phyloP scores from a whole-genome alignment of 208 protist genomes.

The Trypanosoma scelopori region DNA sequence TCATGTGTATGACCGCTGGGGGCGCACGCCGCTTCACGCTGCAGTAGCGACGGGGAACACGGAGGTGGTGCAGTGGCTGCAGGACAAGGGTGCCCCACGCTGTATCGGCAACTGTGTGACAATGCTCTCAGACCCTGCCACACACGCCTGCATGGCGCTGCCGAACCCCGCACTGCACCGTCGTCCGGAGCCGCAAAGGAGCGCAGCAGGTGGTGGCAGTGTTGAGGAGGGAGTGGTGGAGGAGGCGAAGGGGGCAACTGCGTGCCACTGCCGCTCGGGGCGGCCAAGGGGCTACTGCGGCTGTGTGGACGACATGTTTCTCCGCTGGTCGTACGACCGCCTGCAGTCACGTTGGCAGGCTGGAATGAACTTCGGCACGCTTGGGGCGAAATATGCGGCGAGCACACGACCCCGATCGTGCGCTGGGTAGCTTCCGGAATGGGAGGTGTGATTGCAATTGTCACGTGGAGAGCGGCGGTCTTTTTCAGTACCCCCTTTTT shows the following conservation, averaged over 20 bases:
- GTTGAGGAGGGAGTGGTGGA: neutral
- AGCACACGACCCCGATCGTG: neutral
- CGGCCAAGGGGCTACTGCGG: conserved; percentile 68
- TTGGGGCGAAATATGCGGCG: conserved; percentile 38
- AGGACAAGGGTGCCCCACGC: conserved; percentile 68
- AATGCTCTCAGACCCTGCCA: conserved; percentile 40
- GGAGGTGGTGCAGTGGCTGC: conserved; percentile 76
- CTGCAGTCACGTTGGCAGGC: conserved; percentile 60
- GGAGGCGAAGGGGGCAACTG: conserved; percentile 14
- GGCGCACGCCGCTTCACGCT: conserved; percentile 81
- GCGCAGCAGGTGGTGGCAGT: conserved; percentile 27
- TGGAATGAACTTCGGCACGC: conserved; percentile 52
- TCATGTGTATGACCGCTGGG: conserved; percentile 88
- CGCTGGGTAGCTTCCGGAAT: neutral
- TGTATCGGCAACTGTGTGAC: conserved; percentile 64
- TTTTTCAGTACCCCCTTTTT: too few relatives aligned
- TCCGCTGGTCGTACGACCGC: conserved; percentile 75
- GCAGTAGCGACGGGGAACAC: conserved; percentile 69
- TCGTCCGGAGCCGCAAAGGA: conserved; percentile 29
- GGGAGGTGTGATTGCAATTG: neutral
- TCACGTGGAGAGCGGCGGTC: too few relatives aligned
- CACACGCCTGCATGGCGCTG: conserved; percentile 53
- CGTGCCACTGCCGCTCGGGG: conserved; percentile 72
- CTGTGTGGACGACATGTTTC: conserved; percentile 89
- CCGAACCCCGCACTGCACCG: conserved; percentile 54